Evolutionary conservation across 192 early-diverging fungal genomes (phyloP).

Genomic region (Coemansia sp.): DNA sequence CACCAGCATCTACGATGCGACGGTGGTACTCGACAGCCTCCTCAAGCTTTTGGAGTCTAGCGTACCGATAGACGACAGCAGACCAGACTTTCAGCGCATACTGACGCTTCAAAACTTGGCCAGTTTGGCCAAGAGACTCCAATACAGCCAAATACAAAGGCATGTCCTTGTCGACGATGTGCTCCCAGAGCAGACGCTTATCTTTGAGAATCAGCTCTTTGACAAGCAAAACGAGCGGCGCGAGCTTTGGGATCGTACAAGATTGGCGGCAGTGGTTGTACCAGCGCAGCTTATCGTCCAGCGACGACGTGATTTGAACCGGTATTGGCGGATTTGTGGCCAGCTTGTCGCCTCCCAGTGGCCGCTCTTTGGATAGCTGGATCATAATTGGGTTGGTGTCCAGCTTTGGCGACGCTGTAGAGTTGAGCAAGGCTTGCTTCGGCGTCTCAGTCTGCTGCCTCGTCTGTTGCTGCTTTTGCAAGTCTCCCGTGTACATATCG

Average conservation of each 20-base stretch:
- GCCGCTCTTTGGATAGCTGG: constrained; percentile 3
- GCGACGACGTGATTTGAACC: constrained; percentile 1
- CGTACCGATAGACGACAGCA: constrained; percentile 19
- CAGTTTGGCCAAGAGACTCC: background rate
- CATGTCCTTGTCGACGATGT: constrained; percentile 33
- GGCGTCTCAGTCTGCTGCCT: background rate
- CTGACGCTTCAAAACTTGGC: background rate
- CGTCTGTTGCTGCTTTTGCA: constrained; percentile 10
- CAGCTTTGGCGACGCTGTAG: background rate
- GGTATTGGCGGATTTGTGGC: background rate
- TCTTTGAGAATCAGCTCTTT: constrained; percentile 14
- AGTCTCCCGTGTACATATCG: constrained; percentile 16
- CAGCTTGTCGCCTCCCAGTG: constrained; percentile 4
- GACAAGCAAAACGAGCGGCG: constrained; percentile 15
- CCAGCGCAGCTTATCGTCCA: constrained; percentile 25
- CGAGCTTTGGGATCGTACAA: constrained; percentile 16
- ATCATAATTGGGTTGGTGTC: constrained; percentile 3
- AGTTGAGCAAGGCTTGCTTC: background rate
- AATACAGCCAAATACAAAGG: constrained; percentile 30
- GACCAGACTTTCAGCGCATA: constrained; percentile 36
- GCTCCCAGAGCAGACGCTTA: constrained; percentile 27
- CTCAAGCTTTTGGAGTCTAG: constrained; percentile 28
- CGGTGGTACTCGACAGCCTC: constrained; percentile 36
- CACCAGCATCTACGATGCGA: constrained; percentile 26
- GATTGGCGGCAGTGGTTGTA: constrained; percentile 20